Conservation (phyloP, 257 asterid genomes). For the Rhazya stricta region DNA sequence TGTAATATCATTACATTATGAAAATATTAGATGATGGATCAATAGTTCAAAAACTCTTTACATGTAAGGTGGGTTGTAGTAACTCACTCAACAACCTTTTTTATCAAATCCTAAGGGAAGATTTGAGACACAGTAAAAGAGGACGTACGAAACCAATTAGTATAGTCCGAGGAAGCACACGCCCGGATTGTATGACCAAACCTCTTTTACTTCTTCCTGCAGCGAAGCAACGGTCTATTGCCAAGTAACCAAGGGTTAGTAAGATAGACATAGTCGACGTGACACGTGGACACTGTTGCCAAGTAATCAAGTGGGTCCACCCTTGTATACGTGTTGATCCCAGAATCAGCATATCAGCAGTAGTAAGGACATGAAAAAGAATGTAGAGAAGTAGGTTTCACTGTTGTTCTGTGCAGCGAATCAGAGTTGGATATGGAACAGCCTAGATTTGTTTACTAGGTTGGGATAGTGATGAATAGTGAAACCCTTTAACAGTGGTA, state of each 20-base stretch:
- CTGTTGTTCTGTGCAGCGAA: background rate
- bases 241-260: conserved; percentile 24
- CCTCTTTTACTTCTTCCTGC: background rate
- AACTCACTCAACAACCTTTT: no score
- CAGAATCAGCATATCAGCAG: conserved; percentile 14
- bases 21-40: no score
- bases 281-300: conserved; percentile 47
- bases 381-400: background rate
- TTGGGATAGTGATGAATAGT: background rate
- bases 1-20: no score
- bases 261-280: conserved; percentile 13
- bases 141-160: background rate
- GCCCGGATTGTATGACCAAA: conserved; percentile 43
- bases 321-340: conserved; percentile 26
- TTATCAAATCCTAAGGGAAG: background rate
- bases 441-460: background rate
- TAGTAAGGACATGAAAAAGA: background rate
- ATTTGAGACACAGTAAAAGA: conserved; percentile 12
- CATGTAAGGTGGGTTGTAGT: no score
- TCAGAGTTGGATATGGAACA: background rate
- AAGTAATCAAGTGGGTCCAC: conserved; percentile 21
- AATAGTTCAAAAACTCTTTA: no score
- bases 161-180: conserved; percentile 29
- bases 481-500: background rate
- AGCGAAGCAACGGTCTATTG: conserved; percentile 13